phyloP scores from a whole-genome alignment of 164 flowering plant species.

The Vitis rupestris region DNA sequence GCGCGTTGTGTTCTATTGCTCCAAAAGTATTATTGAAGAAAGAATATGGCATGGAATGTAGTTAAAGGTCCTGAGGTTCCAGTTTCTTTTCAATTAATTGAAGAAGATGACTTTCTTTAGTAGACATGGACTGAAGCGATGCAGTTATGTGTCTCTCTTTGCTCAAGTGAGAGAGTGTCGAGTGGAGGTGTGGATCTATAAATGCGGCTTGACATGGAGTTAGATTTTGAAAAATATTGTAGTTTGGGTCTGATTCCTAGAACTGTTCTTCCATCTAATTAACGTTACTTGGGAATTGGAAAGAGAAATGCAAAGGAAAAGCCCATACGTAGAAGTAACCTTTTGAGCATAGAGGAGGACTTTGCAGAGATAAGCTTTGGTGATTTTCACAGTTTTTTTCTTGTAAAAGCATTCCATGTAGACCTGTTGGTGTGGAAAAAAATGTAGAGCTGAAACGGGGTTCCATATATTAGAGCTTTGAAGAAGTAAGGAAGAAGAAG shows the following conservation, averaged over 20 bases:
- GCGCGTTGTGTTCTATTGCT: no score
- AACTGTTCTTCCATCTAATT: conserved; percentile 43
- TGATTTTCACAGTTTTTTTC: conserved; percentile 33
- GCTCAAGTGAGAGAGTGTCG: background rate
- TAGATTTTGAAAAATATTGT: conserved; percentile 48
- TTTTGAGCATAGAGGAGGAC: conserved; percentile 23
- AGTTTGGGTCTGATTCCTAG: conserved; percentile 48
- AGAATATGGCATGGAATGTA: no score
- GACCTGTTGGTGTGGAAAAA: conserved; percentile 1
- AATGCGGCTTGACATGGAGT: conserved; percentile 55
- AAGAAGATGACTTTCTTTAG: conserved; percentile 24
- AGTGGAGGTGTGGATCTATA: conserved; percentile 8
- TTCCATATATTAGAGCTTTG: no score
- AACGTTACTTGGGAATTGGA: conserved; percentile 22
- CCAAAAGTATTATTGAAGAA: no score
- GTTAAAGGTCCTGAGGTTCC: no score
- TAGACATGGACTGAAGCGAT: conserved; percentile 31
- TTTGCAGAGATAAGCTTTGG: conserved; percentile 25
- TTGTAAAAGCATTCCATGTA: conserved; percentile 25
- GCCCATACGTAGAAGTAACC: conserved; percentile 34
- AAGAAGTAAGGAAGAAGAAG: no score
- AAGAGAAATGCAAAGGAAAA: conserved; percentile 32
- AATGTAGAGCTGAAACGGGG: no score
- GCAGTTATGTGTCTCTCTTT: conserved; percentile 38
- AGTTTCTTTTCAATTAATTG: no score